Evolutionary conservation across 257 asterid species (phyloP).

Genomic region (Avicennia marina): DNA sequence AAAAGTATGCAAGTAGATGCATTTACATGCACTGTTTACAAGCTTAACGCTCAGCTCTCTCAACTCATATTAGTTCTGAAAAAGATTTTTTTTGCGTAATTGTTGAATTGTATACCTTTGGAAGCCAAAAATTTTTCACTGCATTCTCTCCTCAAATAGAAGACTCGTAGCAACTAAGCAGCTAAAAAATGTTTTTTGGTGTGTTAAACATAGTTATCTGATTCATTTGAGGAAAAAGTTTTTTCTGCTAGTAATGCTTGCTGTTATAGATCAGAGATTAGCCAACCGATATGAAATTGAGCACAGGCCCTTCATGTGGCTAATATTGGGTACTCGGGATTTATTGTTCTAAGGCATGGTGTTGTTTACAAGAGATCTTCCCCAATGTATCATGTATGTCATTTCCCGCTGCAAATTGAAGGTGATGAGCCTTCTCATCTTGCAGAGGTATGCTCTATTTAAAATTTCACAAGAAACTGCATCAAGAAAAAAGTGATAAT

Average conservation of each 20-base stretch:
- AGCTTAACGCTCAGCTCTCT: no score
- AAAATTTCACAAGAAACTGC: not conserved
- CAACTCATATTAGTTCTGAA: not conserved
- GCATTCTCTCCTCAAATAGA: no score
- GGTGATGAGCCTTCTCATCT: conserved; percentile 57
- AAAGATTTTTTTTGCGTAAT: not conserved
- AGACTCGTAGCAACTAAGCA: no score
- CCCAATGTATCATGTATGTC: conserved; percentile 65
- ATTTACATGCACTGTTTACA: no score
- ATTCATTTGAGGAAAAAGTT: not conserved
- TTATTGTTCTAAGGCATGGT: conserved; percentile 58
- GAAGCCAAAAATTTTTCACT: not conserved
- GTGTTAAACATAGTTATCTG: no score
- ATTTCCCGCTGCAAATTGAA: conserved; percentile 58
- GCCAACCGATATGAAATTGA: not conserved
- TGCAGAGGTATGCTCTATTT: conserved; percentile 50
- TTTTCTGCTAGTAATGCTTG: no score
- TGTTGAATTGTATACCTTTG: not conserved
- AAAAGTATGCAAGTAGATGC: not conserved
- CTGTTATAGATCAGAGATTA: no score
- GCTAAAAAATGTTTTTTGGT: no score
- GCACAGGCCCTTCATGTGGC: conserved; percentile 68
- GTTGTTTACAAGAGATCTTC: conserved; percentile 51
- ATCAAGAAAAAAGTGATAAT: not conserved
- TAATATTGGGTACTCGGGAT: conserved; percentile 86